Conservation (phyloP, 805 yeast species). For the Ogataea degrootiae region DNA sequence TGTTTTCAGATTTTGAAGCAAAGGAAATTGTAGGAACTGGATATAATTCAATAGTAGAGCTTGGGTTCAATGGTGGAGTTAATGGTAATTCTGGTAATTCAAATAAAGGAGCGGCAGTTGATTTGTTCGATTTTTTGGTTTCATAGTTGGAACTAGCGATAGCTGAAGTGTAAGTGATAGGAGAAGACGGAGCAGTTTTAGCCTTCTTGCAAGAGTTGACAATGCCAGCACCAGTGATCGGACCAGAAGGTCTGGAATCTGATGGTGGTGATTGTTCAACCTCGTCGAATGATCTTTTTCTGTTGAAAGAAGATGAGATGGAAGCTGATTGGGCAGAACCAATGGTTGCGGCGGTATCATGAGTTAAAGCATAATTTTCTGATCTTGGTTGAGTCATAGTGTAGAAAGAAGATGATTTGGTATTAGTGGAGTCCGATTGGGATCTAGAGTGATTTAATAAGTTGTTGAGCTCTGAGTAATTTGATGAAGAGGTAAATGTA, state of each 20-base stretch:
- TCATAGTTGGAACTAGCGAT: not conserved
- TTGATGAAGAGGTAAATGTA: constrained; percentile 14
- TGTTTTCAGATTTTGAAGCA: not conserved
- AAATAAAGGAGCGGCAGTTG: constrained; percentile 22
- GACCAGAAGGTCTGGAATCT: not conserved
- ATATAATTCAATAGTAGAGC: constrained; percentile 15
- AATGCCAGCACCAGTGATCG: not conserved
- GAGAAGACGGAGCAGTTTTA: constrained; percentile 30
- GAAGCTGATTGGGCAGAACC: constrained; percentile 1
- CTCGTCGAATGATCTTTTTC: constrained; percentile 14
- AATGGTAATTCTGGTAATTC: constrained; percentile 19
- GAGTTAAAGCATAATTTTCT: constrained; percentile 12
- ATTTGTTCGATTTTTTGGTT: not conserved
- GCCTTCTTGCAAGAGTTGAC: constrained; percentile 16
- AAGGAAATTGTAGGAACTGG: constrained; percentile 4
- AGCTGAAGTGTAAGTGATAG: constrained; percentile 9
- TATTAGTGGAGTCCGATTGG: constrained; percentile 28
- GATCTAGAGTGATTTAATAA: constrained; percentile 25
- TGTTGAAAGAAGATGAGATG: not conserved
- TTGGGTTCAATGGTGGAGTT: constrained; percentile 22
- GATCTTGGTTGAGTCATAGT: constrained; percentile 23
- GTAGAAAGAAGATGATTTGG: constrained; percentile 21
- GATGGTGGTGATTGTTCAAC: not conserved
- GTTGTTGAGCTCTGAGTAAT: constrained; percentile 7
- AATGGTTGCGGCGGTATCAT: constrained; percentile 1